Base-by-base conservation (phyloP, 805 yeast genomes). In the Lachancea waltii region DNA sequence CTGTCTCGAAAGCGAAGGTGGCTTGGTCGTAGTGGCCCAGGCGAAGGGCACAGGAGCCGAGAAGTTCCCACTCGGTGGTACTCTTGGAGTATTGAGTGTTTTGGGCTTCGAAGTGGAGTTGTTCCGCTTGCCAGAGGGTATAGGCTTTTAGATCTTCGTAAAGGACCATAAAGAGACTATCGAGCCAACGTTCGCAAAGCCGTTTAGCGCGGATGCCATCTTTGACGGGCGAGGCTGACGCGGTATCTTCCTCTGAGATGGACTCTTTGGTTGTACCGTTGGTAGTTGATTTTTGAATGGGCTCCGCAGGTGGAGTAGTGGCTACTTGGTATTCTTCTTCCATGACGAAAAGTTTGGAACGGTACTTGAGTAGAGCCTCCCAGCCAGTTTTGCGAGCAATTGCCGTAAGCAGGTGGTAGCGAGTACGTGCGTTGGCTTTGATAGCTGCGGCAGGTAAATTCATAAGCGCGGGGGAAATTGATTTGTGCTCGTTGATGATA, bases 61-160 rank as follows among this genome's bases (percentile, higher is more conserved):
- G 69, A 24, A 85, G 68, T 62, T 94, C 96, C 96, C 97, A 89
- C 61, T 89, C 97, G 41, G 82, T 65, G 0, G 95, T 79, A 20
- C 81, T 67, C 55, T 85, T 87, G 50, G 75, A 77, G 58, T 81
- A 83, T 30, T 77, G 79, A 58, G 85, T 70, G 60, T 85, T 85
- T 58, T 86, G 95, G 5, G 94, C 85, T 59, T 83, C 87, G 64
- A 83, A 81, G 61, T 90, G 95, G 45, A 87, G 75, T 48, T 74
- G 73, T 58, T 92, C 96, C 0, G 95, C 87, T 58, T 87, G 89
- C 92, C 95, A 90, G 71, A 85, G 74, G 1, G 96, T 86, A 58
- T 84, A 90, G 1, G 85, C 78, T 53, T 83, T 70, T 51, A 84
- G 69, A 55, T 84, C 95, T 43, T 82, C 89, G 53, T 78, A 84